Evolutionary conservation across 2,329 filamentous ascomycete genomes (phyloP).

Genomic region (Penicillium sp.): DNA sequence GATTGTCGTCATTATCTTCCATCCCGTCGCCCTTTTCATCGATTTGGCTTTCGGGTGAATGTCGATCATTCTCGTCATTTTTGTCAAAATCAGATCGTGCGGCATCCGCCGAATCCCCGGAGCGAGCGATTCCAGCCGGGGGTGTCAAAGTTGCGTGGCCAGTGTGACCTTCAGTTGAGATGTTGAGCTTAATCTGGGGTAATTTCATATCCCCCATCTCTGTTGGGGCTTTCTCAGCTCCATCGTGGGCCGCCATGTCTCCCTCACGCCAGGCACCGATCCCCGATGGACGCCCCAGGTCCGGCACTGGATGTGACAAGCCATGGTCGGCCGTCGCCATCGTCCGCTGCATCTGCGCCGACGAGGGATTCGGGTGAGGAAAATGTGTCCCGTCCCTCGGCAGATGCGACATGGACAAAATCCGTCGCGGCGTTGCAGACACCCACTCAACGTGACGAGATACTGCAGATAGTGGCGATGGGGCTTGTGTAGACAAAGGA

Average conservation of each 20-base stretch:
- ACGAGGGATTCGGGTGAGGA: constrained; percentile 9
- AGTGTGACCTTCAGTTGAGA: constrained; percentile 19
- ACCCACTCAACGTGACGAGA: constrained; percentile 23
- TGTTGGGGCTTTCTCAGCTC: constrained; percentile 12
- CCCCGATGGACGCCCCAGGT: constrained; percentile 5
- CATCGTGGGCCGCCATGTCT: constrained; percentile 15
- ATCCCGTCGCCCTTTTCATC: constrained; percentile 25
- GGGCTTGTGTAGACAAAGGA: constrained; percentile 26
- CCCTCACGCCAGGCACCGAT: constrained; percentile 14
- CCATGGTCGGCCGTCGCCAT: constrained; percentile 26
- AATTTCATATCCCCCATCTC: constrained; percentile 15
- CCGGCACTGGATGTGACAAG: constrained; percentile 14
- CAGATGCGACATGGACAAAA: constrained; percentile 16
- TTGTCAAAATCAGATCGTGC: constrained; percentile 10
- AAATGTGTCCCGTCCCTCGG: constrained; percentile 18
- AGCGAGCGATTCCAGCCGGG: constrained; percentile 11
- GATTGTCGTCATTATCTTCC: constrained; percentile 25
- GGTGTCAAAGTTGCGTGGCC: constrained; percentile 12
- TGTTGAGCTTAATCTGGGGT: constrained; percentile 24
- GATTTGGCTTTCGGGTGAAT: constrained; percentile 22
- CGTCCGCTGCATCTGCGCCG: constrained; percentile 23
- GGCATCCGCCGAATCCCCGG: constrained; percentile 9
- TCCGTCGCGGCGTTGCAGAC: constrained; percentile 17
- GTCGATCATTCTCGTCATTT: constrained; percentile 15
- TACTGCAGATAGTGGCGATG: constrained; percentile 25